Percentiles rank a stretch among this genome's conserved stretches.
These are phyloP conservation scores for Paragyromitra xinjiangensis DNA, from an alignment of 495 filamentous ascomycete genomes.

Conservation along the genomic window DNA sequence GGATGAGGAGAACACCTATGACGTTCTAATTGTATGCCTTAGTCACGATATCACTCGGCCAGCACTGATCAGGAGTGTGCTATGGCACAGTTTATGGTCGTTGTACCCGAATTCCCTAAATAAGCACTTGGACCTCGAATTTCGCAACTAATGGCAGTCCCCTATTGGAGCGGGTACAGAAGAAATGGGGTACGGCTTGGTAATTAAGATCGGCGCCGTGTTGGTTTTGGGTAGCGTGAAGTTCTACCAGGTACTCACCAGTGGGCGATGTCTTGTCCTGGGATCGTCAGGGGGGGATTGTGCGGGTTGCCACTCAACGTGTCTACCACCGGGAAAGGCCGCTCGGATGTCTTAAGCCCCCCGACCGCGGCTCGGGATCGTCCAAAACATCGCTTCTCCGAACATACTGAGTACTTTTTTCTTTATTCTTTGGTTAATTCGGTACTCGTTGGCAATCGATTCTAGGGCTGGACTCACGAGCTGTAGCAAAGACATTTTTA, in stretches of 20 bases:
- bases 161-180: background rate
- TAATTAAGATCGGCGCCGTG: background rate
- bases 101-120: background rate
- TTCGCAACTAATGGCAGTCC: background rate
- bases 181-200: background rate
- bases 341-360: conserved; percentile 24
- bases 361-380: conserved; percentile 11
- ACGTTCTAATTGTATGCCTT: background rate
- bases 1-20: background rate
- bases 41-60: conserved; percentile 4
- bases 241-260: background rate
- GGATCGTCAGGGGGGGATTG: conserved; percentile 21
- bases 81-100: background rate
- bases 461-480: background rate
- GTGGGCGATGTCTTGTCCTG: background rate
- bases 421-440: background rate
- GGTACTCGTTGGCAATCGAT: background rate
- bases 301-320: background rate
- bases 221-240: background rate
- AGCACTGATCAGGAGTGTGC: background rate
- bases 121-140: background rate
- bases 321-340: background rate
- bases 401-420: background rate
- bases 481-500: background rate
- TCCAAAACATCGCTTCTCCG: conserved; percentile 9